These are phyloP conservation scores for Wakefieldia striispora DNA, from an alignment of 768 basidiomycete genomes.

Conservation along the genomic window DNA sequence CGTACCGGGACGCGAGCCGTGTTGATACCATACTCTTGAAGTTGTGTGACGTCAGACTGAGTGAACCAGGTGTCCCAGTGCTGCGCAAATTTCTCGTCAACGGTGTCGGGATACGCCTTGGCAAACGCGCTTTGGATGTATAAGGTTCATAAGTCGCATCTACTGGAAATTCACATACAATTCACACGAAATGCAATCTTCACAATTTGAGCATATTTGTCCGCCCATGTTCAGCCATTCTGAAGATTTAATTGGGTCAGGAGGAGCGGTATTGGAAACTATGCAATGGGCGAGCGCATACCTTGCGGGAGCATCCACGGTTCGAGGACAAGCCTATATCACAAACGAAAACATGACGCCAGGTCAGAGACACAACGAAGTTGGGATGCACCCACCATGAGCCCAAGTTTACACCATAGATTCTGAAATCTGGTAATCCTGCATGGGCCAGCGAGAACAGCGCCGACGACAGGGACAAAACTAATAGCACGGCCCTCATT, in stretches of 20 bases:
- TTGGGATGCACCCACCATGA: conserved; percentile 46
- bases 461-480: conserved; percentile 11
- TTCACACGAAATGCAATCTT: conserved; percentile 62
- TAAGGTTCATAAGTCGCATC: neutral
- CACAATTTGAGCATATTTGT: conserved; percentile 55
- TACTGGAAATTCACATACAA: conserved; percentile 41
- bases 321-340: conserved; percentile 68
- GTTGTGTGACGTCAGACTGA: conserved; percentile 53
- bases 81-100: conserved; percentile 53
- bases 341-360: conserved; percentile 1
- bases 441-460: conserved; percentile 21
- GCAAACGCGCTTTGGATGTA: conserved; percentile 49
- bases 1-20: conserved; percentile 75
- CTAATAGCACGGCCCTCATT: conserved; percentile 20
- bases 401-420: conserved; percentile 72
- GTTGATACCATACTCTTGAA: conserved; percentile 60
- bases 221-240: conserved; percentile 80
- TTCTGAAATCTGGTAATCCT: conserved; percentile 38
- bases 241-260: conserved; percentile 19
- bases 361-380: neutral
- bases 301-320: conserved; percentile 82
- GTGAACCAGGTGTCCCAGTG: conserved; percentile 82
- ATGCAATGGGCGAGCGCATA: conserved; percentile 17
- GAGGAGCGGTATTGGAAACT: neutral
- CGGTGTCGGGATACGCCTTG: conserved; percentile 54